A percentile compares a stretch with the other conserved stretches of the same genome.
phyloP scores from a whole-genome alignment of 2,329 filamentous ascomycete species.

The Pseudogymnoascus sp. region DNA sequence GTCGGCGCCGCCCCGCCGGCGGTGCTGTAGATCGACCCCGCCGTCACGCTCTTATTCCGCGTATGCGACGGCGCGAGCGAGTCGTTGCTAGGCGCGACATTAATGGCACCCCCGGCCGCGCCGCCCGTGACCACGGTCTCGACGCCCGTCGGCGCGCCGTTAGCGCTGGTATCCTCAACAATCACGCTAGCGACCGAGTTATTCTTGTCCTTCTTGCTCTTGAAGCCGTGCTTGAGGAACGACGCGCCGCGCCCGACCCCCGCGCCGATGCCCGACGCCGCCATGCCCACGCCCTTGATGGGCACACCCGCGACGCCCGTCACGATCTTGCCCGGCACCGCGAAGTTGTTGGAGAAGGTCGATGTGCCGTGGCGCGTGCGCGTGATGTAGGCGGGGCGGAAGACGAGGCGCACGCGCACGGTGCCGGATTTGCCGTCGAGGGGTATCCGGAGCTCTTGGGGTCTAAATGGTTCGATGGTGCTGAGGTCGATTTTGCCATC shows the following conservation, averaged over 20 bases:
- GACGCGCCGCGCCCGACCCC: conserved; percentile 83
- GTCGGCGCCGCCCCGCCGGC: conserved; percentile 49
- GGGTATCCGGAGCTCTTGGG: conserved; percentile 62
- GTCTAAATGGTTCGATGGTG: conserved; percentile 74
- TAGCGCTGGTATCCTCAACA: conserved; percentile 29
- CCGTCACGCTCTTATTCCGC: conserved; percentile 52
- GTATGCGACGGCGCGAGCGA: conserved; percentile 16
- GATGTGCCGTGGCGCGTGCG: conserved; percentile 81
- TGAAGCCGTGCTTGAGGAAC: conserved; percentile 80
- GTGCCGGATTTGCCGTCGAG: conserved; percentile 86
- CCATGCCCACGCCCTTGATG: conserved; percentile 81
- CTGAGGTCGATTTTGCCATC: conserved; percentile 66
- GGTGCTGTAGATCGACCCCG: conserved; percentile 58
- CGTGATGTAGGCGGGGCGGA: conserved; percentile 86
- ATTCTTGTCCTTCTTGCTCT: conserved; percentile 51
- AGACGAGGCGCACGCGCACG: conserved; percentile 75
- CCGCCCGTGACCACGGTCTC: not conserved
- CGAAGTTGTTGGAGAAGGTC: conserved; percentile 87
- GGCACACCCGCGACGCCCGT: conserved; percentile 73
- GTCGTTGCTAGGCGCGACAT: conserved; percentile 11
- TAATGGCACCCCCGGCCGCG: no score
- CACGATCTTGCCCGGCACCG: conserved; percentile 78
- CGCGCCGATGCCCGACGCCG: conserved; percentile 49
- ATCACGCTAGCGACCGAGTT: conserved; percentile 37
- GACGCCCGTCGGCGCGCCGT: conserved; percentile 20